phyloP scores from a whole-genome alignment of 441 rosid species.

The Kokia cookei region DNA sequence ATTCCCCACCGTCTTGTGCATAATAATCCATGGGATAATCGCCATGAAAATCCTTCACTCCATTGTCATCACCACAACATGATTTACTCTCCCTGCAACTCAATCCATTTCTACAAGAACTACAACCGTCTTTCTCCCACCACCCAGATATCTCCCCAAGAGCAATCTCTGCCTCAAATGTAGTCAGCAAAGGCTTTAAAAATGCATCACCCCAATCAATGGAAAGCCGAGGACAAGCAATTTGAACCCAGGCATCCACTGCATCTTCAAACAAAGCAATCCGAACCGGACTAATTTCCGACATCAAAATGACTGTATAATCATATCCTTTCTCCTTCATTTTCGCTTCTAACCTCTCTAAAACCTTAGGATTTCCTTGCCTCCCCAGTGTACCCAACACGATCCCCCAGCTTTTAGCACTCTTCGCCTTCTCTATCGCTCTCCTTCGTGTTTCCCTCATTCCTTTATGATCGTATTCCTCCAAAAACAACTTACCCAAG shows the following conservation, averaged over 20 bases:
- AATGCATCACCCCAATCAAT: constrained; percentile 98
- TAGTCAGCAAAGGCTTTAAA: constrained; percentile 72
- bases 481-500: constrained; percentile 69
- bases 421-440: constrained; percentile 43
- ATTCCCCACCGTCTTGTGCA: constrained; percentile 91
- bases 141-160: constrained; percentile 67
- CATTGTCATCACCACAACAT: constrained; percentile 27
- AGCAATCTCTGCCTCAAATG: constrained; percentile 92
- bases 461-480: constrained; percentile 92
- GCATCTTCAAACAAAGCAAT: constrained; percentile 78
- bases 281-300: constrained; percentile 72
- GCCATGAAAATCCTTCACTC: constrained; percentile 22
- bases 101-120: neutral
- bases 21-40: constrained; percentile 96
- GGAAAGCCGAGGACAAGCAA: constrained; percentile 87
- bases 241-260: constrained; percentile 91
- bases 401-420: constrained; percentile 63
- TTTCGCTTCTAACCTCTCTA: constrained; percentile 72
- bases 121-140: constrained; percentile 56
- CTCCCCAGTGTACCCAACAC: constrained; percentile 93
- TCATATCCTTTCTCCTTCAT: constrained; percentile 65
- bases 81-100: constrained; percentile 23
- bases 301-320: constrained; percentile 68
- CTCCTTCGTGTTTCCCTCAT: constrained; percentile 78
- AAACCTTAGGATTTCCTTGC: constrained; percentile 85